Evolutionary conservation across 495 filamentous ascomycete genomes (phyloP).

Genomic region (Trypethelium eluteriae): DNA sequence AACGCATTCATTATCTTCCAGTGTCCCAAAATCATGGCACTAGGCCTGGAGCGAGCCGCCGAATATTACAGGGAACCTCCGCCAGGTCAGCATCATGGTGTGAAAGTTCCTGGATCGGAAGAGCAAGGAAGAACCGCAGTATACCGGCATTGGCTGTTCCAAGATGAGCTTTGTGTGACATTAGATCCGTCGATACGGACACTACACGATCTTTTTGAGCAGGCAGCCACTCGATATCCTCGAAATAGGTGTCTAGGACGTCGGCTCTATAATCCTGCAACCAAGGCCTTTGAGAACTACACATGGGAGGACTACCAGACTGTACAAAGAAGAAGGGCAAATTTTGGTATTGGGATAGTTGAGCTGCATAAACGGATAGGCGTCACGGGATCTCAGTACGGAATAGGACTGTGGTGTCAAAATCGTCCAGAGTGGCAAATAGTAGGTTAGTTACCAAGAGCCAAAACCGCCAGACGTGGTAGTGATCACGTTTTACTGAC

Average conservation of each 20-base stretch:
- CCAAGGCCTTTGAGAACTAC: slow-evolving; percentile 70
- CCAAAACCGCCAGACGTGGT: background rate
- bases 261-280: slow-evolving; percentile 67
- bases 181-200: slow-evolving; percentile 68
- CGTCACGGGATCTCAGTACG: slow-evolving; percentile 61
- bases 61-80: slow-evolving; percentile 42
- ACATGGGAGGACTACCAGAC: slow-evolving; percentile 78
- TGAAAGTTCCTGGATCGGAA: slow-evolving; percentile 67
- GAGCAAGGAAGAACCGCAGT: slow-evolving; percentile 61
- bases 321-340: slow-evolving; percentile 68
- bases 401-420: slow-evolving; percentile 88
- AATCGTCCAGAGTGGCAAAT: slow-evolving; percentile 98
- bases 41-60: slow-evolving; percentile 36
- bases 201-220: slow-evolving; percentile 75
- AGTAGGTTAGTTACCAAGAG: slow-evolving; percentile 49
- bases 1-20: background rate
- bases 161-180: slow-evolving; percentile 63
- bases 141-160: slow-evolving; percentile 76
- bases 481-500: background rate
- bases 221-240: slow-evolving; percentile 51
- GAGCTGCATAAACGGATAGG: slow-evolving; percentile 69
- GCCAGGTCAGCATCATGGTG: slow-evolving; percentile 53
- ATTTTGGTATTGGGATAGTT: slow-evolving; percentile 80
- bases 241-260: slow-evolving; percentile 65
- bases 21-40: background rate